phyloP scores from a whole-genome alignment of 1,139 yeast genomes.

The Suhomyces taliae region DNA sequence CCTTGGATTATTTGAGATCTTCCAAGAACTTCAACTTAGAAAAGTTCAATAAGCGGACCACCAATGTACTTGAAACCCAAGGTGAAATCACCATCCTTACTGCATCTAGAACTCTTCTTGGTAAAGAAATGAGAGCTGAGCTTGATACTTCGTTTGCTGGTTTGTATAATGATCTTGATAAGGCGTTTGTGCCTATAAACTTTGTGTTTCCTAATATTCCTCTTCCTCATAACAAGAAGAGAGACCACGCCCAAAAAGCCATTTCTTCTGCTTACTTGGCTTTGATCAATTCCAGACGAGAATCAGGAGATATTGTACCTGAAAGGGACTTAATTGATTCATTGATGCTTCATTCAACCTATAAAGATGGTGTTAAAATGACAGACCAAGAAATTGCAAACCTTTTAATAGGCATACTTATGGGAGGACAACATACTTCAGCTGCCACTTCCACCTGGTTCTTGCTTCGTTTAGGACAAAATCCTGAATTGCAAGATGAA shows the following conservation, averaged over 20 bases:
- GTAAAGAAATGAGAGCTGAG: constrained; percentile 84
- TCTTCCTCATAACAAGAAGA: constrained; percentile 73
- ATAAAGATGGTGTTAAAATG: constrained; percentile 91
- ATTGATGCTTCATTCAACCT: constrained; percentile 74
- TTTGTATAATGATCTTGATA: constrained; percentile 85
- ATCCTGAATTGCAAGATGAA: constrained; percentile 78
- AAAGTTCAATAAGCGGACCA: constrained; percentile 44
- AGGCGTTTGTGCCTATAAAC: constrained; percentile 93
- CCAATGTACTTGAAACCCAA: constrained; percentile 77
- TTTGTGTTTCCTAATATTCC: constrained; percentile 94
- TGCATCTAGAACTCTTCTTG: constrained; percentile 86
- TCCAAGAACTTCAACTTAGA: constrained; percentile 44
- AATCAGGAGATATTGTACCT: constrained; percentile 64
- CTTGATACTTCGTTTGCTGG: constrained; percentile 82
- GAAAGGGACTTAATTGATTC: constrained; percentile 88
- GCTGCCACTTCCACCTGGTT: constrained; percentile 96
- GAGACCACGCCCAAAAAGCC: constrained; percentile 84
- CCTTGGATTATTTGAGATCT: constrained; percentile 55
- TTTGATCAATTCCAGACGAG: constrained; percentile 72
- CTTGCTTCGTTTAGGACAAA: constrained; percentile 82
- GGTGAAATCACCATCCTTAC: constrained; percentile 96
- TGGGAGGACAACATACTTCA: constrained; percentile 99
- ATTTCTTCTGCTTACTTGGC: constrained; percentile 79
- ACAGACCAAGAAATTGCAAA: constrained; percentile 94
- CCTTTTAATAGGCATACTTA: constrained; percentile 86